These are phyloP conservation scores for Periconia digitata DNA, from an alignment of 2,329 filamentous ascomycete genomes.

Conservation along the genomic window DNA sequence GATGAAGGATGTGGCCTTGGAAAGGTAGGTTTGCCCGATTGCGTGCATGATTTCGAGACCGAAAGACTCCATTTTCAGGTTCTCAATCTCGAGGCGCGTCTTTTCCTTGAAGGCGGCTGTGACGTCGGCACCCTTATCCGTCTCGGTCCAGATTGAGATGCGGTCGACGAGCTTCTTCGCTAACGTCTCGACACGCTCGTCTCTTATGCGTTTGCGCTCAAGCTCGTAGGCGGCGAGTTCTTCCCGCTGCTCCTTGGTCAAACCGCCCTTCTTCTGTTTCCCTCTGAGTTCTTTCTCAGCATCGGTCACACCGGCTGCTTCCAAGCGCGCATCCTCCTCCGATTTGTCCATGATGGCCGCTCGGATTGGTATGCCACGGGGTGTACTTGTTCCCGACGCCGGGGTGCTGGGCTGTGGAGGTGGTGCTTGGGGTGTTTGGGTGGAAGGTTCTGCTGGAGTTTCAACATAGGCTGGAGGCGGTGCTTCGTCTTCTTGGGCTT, in stretches of 20 bases:
- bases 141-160: constrained; percentile 95
- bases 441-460: constrained; percentile 42
- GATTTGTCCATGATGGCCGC: constrained; percentile 87
- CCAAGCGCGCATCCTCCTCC: constrained; percentile 71
- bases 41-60: constrained; percentile 95
- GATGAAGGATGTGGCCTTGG: constrained; percentile 83
- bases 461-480: constrained; percentile 46
- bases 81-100: constrained; percentile 91
- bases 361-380: constrained; percentile 69
- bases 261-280: constrained; percentile 82
- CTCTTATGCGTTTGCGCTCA: constrained; percentile 78
- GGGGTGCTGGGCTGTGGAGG: constrained; percentile 41
- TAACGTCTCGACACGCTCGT: constrained; percentile 86
- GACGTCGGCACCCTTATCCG: constrained; percentile 83
- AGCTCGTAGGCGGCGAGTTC: constrained; percentile 85
- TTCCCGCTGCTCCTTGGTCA: constrained; percentile 91
- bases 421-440: constrained; percentile 16
- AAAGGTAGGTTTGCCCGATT: constrained; percentile 86
- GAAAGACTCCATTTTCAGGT: constrained; percentile 99
- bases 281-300: constrained; percentile 76
- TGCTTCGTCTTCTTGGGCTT: constrained; percentile 36
- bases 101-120: constrained; percentile 91
- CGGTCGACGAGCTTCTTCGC: constrained; percentile 84
- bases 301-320: constrained; percentile 65
- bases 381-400: constrained; percentile 49